Evolutionary conservation across 768 basidiomycete genomes (phyloP).

Genomic region (Hygrophorus russula): DNA sequence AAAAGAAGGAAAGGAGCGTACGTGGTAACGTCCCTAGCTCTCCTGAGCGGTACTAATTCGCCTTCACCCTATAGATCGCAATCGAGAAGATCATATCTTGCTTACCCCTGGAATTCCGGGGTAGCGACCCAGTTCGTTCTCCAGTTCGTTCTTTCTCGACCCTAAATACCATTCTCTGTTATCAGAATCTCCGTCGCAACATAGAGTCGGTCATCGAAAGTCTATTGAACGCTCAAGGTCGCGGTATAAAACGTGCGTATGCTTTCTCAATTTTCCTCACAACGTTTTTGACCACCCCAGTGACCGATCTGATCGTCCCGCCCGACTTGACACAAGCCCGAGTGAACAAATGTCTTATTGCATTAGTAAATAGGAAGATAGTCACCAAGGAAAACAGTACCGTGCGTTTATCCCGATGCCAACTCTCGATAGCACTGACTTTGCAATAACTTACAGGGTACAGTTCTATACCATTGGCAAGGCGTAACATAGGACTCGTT

Average conservation of each 20-base stretch:
- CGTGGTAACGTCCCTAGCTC: conserved; percentile 10
- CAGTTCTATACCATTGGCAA: conserved; percentile 61
- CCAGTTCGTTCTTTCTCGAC: not conserved
- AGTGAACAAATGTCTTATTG: conserved; percentile 90
- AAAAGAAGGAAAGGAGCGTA: conserved; percentile 76
- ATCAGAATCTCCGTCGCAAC: conserved; percentile 58
- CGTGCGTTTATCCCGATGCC: conserved; percentile 22
- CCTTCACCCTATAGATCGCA: conserved; percentile 29
- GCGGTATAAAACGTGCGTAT: conserved; percentile 50
- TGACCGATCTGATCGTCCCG: conserved; percentile 62
- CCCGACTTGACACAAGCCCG: conserved; percentile 84
- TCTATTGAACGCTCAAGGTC: conserved; percentile 52
- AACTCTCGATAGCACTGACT: not conserved
- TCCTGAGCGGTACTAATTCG: not conserved
- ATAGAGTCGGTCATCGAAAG: conserved; percentile 75
- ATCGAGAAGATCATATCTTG: conserved; percentile 64
- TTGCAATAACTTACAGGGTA: conserved; percentile 31
- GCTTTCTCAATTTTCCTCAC: not conserved
- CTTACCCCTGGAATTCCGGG: conserved; percentile 84
- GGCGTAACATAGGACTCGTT: conserved; percentile 24
- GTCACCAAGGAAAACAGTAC: conserved; percentile 65
- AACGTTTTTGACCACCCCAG: conserved; percentile 26
- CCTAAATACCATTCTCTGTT: not conserved
- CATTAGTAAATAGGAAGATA: conserved; percentile 78
- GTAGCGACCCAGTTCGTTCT: conserved; percentile 66